These are phyloP conservation scores for Dysphania ambrosioides DNA, from an alignment of 148 eudicot genomes.

Conservation along the genomic window DNA sequence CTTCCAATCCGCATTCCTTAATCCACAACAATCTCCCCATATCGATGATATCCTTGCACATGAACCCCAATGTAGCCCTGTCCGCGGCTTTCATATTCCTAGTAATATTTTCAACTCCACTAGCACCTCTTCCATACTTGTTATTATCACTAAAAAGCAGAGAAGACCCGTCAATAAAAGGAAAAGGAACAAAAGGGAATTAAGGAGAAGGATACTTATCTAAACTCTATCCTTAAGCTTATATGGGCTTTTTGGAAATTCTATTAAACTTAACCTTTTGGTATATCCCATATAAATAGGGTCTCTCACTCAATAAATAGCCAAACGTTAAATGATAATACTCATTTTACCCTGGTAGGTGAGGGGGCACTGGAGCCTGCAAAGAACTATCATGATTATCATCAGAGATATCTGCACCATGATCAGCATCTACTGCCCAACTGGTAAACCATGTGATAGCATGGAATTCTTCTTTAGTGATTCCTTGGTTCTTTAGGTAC, in stretches of 20 bases:
- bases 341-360: constrained; percentile 8
- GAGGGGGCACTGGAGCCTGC: constrained; percentile 12
- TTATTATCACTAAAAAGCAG: constrained; percentile 25
- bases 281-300: background rate
- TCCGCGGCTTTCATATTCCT: constrained; percentile 60
- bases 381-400: constrained; percentile 30
- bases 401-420: constrained; percentile 49
- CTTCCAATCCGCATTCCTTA: constrained; percentile 52
- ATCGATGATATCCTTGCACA: constrained; percentile 96
- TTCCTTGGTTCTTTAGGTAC: constrained; percentile 48
- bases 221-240: background rate
- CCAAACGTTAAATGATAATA: background rate
- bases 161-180: background rate
- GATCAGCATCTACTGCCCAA: constrained; percentile 98
- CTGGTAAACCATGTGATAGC: constrained; percentile 95
- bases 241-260: background rate
- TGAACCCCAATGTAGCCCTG: constrained; percentile 76
- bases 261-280: background rate
- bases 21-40: constrained; percentile 83
- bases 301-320: background rate
- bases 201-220: background rate
- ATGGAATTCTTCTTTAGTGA: constrained; percentile 69
- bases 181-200: background rate
- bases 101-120: constrained; percentile 42
- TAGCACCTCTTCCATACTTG: constrained; percentile 25